Conservation (phyloP, 106 monocot genomes). For the Phalaenopsis aphrodite region DNA sequence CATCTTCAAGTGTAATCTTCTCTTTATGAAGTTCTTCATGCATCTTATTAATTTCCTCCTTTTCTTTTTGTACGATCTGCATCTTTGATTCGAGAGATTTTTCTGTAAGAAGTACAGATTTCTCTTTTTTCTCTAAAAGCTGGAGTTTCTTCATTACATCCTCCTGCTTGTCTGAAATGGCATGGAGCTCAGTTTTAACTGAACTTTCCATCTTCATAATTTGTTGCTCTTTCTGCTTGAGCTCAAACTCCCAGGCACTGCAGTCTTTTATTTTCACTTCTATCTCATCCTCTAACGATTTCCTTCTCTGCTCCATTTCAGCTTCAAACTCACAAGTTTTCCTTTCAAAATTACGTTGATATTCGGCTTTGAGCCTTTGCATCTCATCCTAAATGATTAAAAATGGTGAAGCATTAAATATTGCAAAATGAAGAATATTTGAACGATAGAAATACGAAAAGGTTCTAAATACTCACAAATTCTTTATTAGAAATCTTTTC, state of each 20-base stretch:
- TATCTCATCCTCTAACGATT: conserved; percentile 58
- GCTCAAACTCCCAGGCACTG: conserved; percentile 25
- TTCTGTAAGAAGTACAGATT: conserved; percentile 23
- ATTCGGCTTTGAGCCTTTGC: conserved; percentile 47
- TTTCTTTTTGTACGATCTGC: conserved; percentile 45
- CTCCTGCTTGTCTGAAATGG: conserved; percentile 37
- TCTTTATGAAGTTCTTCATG: conserved; percentile 44
- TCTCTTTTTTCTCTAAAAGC: conserved; percentile 47
- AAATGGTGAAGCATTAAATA: not conserved
- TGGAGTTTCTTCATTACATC: conserved; percentile 31
- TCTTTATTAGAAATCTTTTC: conserved; percentile 72
- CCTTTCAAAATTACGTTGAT: conserved; percentile 35
- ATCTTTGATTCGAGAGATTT: conserved; percentile 22
- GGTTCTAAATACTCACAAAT: conserved; percentile 30
- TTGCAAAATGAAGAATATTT: not conserved
- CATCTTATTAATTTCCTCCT: conserved; percentile 30
- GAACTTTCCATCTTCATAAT: conserved; percentile 36
- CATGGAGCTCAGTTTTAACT: conserved; percentile 18
- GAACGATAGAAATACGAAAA: not conserved
- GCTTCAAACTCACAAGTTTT: conserved; percentile 55
- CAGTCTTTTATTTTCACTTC: conserved; percentile 19
- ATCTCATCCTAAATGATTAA: conserved; percentile 51
- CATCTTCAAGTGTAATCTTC: conserved; percentile 40
- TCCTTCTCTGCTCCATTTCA: conserved; percentile 40
- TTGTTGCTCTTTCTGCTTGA: conserved; percentile 25